These are phyloP conservation scores for Claviceps arundinis DNA, from an alignment of 2,329 filamentous ascomycete genomes.

Conservation along the genomic window DNA sequence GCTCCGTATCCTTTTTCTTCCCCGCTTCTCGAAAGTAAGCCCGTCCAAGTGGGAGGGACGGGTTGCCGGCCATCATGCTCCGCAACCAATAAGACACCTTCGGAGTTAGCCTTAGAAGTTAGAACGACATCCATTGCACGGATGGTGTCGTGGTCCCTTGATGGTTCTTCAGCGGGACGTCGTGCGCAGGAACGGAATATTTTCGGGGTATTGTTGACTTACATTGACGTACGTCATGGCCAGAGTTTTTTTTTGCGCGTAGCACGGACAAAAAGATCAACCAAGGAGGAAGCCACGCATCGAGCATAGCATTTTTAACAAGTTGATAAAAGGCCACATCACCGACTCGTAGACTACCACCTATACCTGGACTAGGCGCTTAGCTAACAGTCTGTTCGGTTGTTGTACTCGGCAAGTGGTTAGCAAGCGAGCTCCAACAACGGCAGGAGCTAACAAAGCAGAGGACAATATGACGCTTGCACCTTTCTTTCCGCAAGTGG, in stretches of 20 bases:
- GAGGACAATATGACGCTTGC: too few relatives aligned
- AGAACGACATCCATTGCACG: too few relatives aligned
- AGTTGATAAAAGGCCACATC: too few relatives aligned
- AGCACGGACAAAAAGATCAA: background rate
- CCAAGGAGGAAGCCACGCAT: too few relatives aligned
- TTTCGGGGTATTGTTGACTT: background rate
- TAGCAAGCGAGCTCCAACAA: background rate
- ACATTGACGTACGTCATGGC: background rate
- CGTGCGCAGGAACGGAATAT: too few relatives aligned
- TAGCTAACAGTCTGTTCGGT: background rate
- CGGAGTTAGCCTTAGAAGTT: too few relatives aligned
- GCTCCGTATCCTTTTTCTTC: conserved; percentile 3
- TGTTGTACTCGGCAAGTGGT: background rate
- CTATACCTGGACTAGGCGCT: too few relatives aligned
- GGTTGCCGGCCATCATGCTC: background rate
- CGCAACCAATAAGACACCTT: background rate
- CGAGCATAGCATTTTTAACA: too few relatives aligned
- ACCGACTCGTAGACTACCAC: background rate
- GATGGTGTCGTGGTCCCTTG: too few relatives aligned
- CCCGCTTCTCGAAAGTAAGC: conserved; percentile 4
- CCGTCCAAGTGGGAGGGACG: background rate
- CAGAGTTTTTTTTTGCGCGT: background rate
- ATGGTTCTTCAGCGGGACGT: too few relatives aligned
- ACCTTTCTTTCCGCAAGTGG: too few relatives aligned
- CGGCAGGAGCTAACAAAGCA: background rate